phyloP scores from a whole-genome alignment of 31 red algal species.

The Porphyra umbilicalis region DNA sequence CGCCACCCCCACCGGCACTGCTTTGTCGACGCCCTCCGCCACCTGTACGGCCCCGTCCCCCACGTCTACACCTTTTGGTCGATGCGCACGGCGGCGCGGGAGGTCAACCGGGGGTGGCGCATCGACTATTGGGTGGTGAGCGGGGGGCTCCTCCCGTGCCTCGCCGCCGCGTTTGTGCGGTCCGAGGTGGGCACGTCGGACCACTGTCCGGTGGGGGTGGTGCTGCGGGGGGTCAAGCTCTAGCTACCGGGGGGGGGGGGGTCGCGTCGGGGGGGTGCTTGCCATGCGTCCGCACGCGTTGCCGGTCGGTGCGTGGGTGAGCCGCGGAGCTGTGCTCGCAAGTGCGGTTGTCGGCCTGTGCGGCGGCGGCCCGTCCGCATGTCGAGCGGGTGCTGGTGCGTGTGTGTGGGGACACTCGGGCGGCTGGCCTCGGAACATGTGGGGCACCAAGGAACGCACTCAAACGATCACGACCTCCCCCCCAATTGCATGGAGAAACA shows the following conservation, averaged over 20 bases:
- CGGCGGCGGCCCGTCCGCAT: no score
- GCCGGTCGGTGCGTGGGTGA: no score
- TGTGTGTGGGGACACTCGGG: no score
- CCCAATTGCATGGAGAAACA: no score
- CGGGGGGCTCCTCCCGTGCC: background rate
- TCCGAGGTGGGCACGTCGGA: background rate
- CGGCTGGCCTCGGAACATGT: no score
- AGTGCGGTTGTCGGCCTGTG: no score
- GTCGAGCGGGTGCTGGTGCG: no score
- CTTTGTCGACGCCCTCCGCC: background rate
- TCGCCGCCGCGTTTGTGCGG: background rate
- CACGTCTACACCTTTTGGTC: conserved; percentile 10
- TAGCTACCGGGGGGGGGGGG: background rate
- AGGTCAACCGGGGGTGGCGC: conserved; percentile 9
- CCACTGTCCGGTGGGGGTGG: background rate
- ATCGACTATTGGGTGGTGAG: conserved; percentile 11
- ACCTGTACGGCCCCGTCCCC: background rate
- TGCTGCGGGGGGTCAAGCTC: background rate
- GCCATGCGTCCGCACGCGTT: no score
- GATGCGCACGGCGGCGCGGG: conserved; percentile 1
- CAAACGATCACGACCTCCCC: no score
- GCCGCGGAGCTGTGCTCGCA: no score
- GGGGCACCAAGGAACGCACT: no score
- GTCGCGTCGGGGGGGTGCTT: background rate
- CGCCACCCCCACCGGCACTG: background rate